A percentile compares a stretch with the other conserved stretches of the same genome.
These are phyloP conservation scores for Curvularia eragrostidis DNA, from an alignment of 2,329 filamentous ascomycete species.

Conservation along the genomic window DNA sequence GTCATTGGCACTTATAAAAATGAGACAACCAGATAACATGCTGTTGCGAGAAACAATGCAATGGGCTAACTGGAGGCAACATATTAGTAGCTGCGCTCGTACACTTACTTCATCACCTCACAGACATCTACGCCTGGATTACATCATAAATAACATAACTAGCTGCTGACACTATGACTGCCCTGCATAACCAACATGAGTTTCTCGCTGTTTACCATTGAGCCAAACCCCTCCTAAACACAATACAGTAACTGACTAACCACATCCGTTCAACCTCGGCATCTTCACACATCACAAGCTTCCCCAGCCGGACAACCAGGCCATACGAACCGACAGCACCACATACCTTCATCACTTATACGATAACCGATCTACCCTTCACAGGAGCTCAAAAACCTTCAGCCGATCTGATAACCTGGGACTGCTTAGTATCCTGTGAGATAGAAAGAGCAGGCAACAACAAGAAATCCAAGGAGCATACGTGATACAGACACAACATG, in stretches of 20 bases:
- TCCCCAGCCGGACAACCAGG: conserved; percentile 26
- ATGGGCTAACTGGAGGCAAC: neutral
- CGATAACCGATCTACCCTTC: neutral
- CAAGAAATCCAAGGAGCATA: neutral
- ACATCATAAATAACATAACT: no score
- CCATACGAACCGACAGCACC: conserved; percentile 17
- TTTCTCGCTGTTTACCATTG: neutral
- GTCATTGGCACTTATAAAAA: no score
- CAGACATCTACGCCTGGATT: no score
- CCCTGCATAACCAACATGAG: neutral
- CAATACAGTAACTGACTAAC: conserved; percentile 1
- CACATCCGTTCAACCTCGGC: conserved; percentile 6
- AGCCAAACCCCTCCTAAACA: neutral
- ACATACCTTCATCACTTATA: neutral
- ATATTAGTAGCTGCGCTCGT: neutral
- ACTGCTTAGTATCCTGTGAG: neutral
- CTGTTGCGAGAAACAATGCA: neutral
- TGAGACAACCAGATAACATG: no score
- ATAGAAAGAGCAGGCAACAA: conserved; percentile 20
- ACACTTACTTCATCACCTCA: no score
- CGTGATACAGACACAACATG: conserved; percentile 23
- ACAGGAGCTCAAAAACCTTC: no score
- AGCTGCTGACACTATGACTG: no score
- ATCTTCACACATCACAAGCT: conserved; percentile 7
- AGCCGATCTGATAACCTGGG: no score